Evolutionary conservation across 768 basidiomycete genomes (phyloP).

Genomic region (Steccherinum ochraceum): DNA sequence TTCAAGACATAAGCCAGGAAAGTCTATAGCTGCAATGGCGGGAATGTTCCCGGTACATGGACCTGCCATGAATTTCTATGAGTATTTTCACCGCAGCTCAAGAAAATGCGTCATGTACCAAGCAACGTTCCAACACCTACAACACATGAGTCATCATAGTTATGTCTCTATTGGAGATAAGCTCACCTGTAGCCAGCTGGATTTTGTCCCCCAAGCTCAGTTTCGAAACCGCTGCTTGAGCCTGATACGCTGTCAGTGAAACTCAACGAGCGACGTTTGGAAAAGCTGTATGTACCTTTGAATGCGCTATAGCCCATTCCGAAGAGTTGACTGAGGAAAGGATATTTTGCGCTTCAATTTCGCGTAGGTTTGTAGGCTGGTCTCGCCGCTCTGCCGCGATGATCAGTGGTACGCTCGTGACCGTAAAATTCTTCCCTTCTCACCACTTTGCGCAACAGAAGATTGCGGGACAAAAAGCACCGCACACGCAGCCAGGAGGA

Average conservation of each 20-base stretch:
- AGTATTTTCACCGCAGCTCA: not conserved
- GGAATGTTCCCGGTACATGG: slow-evolving; percentile 18
- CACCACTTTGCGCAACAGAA: too few relatives aligned
- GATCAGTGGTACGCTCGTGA: too few relatives aligned
- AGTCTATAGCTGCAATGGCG: slow-evolving; percentile 13
- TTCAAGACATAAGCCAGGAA: slow-evolving; percentile 18
- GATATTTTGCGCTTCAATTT: too few relatives aligned
- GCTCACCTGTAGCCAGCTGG: slow-evolving; percentile 18
- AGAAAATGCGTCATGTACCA: slow-evolving; percentile 4
- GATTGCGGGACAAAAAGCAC: too few relatives aligned
- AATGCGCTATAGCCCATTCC: slow-evolving; percentile 7
- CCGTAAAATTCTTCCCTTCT: too few relatives aligned
- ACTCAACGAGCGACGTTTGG: not conserved
- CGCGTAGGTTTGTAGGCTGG: too few relatives aligned
- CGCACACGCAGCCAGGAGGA: too few relatives aligned
- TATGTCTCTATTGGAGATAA: not conserved
- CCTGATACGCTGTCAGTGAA: slow-evolving; percentile 2
- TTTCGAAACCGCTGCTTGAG: slow-evolving; percentile 9
- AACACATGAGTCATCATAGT: not conserved
- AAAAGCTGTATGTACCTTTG: not conserved
- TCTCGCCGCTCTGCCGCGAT: too few relatives aligned
- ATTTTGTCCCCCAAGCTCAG: slow-evolving; percentile 19
- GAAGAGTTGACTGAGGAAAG: slow-evolving; percentile 3
- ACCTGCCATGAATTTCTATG: slow-evolving; percentile 2
- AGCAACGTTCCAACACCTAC: slow-evolving; percentile 11